Evolutionary conservation across 179 eudicot genomes (phyloP).

Genomic region (Camellia oleifera): DNA sequence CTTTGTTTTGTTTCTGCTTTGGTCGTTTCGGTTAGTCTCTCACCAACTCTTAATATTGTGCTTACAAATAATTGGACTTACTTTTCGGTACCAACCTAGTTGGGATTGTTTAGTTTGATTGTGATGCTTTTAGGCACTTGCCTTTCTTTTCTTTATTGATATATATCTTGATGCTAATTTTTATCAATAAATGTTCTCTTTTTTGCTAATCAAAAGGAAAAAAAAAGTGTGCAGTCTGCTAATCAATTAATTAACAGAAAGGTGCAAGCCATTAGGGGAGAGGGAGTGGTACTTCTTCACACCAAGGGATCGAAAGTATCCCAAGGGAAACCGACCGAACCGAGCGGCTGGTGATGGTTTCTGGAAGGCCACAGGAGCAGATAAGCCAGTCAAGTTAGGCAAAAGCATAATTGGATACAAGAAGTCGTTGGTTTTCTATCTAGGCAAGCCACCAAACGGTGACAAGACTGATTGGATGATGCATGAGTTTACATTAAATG

Average conservation of each 20-base stretch:
- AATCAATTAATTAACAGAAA: conserved; percentile 2
- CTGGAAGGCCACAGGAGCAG: conserved; percentile 31
- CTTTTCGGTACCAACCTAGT: no score
- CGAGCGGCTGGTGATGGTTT: conserved; percentile 22
- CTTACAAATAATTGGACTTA: no score
- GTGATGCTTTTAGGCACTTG: no score
- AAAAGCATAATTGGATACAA: conserved; percentile 2
- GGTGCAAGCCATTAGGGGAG: background rate
- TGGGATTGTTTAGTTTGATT: no score
- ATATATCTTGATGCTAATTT: no score
- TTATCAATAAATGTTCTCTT: no score
- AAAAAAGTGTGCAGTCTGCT: no score
- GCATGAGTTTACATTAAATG: conserved; percentile 23
- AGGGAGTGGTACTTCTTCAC: conserved; percentile 30
- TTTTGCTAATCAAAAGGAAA: no score
- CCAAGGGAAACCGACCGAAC: conserved; percentile 22
- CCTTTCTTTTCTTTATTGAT: no score
- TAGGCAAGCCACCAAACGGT: conserved; percentile 19
- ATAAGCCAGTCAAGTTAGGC: background rate
- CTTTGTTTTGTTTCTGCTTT: no score
- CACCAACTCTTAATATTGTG: no score
- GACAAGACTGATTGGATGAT: conserved; percentile 25
- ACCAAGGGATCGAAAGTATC: conserved; percentile 24
- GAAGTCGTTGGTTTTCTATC: conserved; percentile 19
- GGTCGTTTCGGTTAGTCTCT: no score